A percentile compares a stretch with the other conserved stretches of the same genome.
These are phyloP conservation scores for Celoporthe dispersa DNA, from an alignment of 2,329 filamentous ascomycete species.

Conservation along the genomic window DNA sequence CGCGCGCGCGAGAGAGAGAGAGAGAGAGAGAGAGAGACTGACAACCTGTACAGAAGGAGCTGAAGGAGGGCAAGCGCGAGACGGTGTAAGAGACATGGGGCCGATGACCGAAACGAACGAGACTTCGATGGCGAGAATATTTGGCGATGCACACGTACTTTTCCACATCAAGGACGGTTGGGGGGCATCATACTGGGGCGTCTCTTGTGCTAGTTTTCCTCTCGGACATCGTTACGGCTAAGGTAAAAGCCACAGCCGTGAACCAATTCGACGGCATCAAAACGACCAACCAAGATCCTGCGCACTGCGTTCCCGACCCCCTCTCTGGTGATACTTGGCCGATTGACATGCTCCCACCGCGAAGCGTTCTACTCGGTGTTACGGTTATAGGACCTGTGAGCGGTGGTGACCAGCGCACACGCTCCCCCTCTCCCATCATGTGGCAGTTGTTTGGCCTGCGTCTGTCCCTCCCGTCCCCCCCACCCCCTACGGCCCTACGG, in stretches of 20 bases:
- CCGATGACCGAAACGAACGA: slow-evolving; percentile 29
- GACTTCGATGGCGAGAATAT: slow-evolving; percentile 30
- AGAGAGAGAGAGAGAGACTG: slow-evolving; percentile 19
- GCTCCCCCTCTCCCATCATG: neutral
- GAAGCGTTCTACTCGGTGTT: neutral
- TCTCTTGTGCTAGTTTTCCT: slow-evolving; percentile 28
- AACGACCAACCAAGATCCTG: slow-evolving; percentile 14
- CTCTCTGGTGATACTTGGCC: slow-evolving; percentile 12
- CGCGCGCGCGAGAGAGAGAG: neutral
- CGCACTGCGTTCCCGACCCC: slow-evolving; percentile 5
- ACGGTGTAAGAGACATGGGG: slow-evolving; percentile 62
- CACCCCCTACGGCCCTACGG: neutral
- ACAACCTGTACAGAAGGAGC: slow-evolving; percentile 76
- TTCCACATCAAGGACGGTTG: slow-evolving; percentile 26
- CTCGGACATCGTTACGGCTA: slow-evolving; percentile 21
- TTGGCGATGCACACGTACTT: slow-evolving; percentile 21
- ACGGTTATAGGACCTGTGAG: neutral
- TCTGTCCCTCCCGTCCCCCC: neutral
- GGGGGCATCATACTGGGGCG: slow-evolving; percentile 27
- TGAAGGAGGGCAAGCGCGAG: slow-evolving; percentile 94
- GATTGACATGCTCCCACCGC: slow-evolving; percentile 27
- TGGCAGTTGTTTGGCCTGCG: neutral
- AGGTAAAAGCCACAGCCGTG: slow-evolving; percentile 27
- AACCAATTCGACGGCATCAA: slow-evolving; percentile 28
- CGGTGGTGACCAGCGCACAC: neutral